phyloP scores from a whole-genome alignment of 495 filamentous ascomycete species.

The Hyaloscypha bicolor region DNA sequence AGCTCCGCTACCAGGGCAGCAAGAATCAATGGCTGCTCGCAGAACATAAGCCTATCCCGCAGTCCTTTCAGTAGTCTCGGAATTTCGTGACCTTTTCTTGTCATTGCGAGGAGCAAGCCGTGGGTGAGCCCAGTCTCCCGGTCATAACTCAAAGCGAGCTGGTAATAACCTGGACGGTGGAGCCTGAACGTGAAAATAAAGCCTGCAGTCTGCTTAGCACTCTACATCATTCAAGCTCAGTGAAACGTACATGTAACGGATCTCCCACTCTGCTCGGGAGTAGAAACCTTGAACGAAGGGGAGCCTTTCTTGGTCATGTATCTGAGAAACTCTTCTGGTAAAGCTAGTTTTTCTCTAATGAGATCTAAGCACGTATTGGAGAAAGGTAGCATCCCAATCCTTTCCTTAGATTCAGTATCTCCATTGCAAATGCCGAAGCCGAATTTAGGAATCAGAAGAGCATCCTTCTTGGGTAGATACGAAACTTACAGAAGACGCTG shows the following conservation, averaged over 20 bases:
- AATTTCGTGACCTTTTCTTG: not conserved
- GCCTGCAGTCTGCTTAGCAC: not conserved
- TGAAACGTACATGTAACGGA: not conserved
- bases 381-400: not conserved
- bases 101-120: not conserved
- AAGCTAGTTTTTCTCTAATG: not conserved
- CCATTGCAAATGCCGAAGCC: not conserved
- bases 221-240: not conserved
- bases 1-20: not conserved
- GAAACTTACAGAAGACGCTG: not conserved
- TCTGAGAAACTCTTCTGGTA: not conserved
- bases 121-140: not conserved
- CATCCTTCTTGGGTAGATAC: not conserved
- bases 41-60: not conserved
- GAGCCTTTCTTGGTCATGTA: not conserved
- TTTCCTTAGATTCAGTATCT: not conserved
- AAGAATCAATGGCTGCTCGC: not conserved
- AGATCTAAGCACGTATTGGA: not conserved
- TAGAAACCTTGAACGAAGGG: not conserved
- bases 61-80: not conserved
- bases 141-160: slow-evolving; percentile 4
- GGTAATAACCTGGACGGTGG: not conserved
- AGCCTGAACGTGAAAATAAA: not conserved
- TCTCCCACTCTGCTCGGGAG: not conserved
- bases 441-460: not conserved